phyloP scores from a whole-genome alignment of 225 moss, liverwort and hornwort genomes.

The Bryoerythrophyllum caledonicum region DNA sequence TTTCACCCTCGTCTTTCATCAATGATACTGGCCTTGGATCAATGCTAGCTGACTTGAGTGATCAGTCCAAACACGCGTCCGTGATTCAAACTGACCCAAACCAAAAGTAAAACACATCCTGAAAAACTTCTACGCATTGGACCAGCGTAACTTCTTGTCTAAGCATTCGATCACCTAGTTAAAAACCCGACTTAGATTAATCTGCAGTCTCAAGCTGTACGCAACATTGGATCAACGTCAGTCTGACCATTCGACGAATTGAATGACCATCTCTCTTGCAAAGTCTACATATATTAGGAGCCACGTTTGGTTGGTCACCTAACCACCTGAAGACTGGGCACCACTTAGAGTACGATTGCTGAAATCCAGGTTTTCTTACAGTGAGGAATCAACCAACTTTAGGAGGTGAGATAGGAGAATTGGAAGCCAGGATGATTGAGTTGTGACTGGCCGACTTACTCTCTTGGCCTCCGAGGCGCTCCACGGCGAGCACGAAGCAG shows the following conservation, averaged over 20 bases:
- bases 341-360: neutral
- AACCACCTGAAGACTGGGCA: neutral
- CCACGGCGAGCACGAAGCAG: slow-evolving; percentile 66
- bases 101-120: too few species aligned
- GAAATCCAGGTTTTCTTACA: neutral
- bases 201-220: neutral
- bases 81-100: neutral
- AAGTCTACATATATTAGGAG: neutral
- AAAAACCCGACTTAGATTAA: neutral
- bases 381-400: neutral
- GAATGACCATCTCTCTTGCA: neutral
- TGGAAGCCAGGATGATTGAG: too few species aligned
- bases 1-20: neutral
- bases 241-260: neutral
- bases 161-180: neutral
- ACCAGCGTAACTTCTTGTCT: too few species aligned
- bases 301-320: neutral
- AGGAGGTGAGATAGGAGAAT: neutral
- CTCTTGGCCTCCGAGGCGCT: slow-evolving; percentile 74
- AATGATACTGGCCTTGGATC: neutral
- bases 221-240: neutral
- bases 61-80: neutral
- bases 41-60: neutral
- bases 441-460: slow-evolving; percentile 36
- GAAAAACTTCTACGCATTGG: too few species aligned